Percentiles rank a stretch among this genome's conserved stretches.
phyloP scores from a whole-genome alignment of 805 yeast genomes.

The Kodamaea nitidulidarum region DNA sequence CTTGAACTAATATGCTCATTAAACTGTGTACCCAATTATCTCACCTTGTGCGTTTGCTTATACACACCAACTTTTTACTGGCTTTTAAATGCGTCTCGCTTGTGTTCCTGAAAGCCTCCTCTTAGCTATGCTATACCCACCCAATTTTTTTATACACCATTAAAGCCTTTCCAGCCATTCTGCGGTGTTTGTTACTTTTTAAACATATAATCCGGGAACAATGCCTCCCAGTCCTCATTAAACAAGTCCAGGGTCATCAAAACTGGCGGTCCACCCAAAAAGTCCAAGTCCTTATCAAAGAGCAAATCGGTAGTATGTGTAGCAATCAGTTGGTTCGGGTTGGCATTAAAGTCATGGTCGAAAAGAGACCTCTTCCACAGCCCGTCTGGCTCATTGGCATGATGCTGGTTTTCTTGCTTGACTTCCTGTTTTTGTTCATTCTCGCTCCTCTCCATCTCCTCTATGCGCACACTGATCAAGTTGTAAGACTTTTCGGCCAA shows the following conservation, averaged over 20 bases:
- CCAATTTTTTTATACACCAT: too few species aligned
- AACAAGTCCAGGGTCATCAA: conserved; percentile 48
- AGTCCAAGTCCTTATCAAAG: conserved; percentile 29
- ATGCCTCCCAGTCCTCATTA: conserved; percentile 47
- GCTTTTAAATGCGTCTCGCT: too few species aligned
- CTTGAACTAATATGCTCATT: too few species aligned
- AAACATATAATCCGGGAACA: conserved; percentile 45
- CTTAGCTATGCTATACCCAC: too few species aligned
- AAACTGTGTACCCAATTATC: too few species aligned
- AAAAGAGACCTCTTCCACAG: background rate
- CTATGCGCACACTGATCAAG: conserved; percentile 26
- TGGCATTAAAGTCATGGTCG: background rate
- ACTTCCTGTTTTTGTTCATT: background rate
- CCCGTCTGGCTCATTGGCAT: too few species aligned
- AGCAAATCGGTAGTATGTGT: conserved; percentile 19
- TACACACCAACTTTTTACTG: too few species aligned
- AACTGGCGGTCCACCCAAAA: conserved; percentile 51
- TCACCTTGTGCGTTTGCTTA: too few species aligned
- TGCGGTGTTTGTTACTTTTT: conserved; percentile 7
- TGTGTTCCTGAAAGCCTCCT: too few species aligned
- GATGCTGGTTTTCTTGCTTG: too few species aligned
- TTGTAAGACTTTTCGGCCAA: conserved; percentile 44
- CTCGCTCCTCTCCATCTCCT: conserved; percentile 1
- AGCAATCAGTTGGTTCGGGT: conserved; percentile 13
- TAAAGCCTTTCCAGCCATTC: too few species aligned